These are phyloP conservation scores for Keithomyces neogunnii DNA, from an alignment of 2,329 filamentous ascomycete species.

Conservation along the genomic window DNA sequence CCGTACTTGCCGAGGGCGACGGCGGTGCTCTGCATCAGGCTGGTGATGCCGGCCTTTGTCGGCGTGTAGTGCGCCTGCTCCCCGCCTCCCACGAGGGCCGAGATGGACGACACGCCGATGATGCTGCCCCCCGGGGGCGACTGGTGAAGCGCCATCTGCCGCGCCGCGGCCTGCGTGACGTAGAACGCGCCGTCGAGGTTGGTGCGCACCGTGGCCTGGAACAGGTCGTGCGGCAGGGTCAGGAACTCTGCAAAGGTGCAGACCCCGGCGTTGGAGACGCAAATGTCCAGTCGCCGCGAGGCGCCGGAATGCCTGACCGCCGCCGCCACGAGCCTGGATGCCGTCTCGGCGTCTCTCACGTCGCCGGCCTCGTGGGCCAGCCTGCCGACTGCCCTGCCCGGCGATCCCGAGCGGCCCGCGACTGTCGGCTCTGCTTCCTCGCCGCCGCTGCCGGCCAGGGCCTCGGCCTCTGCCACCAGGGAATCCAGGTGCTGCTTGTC, in stretches of 20 bases:
- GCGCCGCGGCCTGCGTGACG: conserved; percentile 73
- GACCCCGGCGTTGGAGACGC: conserved; percentile 82
- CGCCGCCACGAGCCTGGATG: conserved; percentile 54
- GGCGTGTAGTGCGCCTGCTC: conserved; percentile 80
- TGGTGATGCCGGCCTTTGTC: conserved; percentile 75
- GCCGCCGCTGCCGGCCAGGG: conserved; percentile 33
- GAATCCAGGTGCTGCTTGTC: conserved; percentile 45
- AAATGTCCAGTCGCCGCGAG: conserved; percentile 56
- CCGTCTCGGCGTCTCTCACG: conserved; percentile 66
- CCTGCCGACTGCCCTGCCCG: conserved; percentile 23
- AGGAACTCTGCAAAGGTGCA: conserved; percentile 86
- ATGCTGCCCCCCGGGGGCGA: conserved; percentile 66
- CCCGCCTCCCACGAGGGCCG: conserved; percentile 68
- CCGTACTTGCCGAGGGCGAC: conserved; percentile 67
- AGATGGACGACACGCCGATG: conserved; percentile 67
- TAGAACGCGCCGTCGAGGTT: conserved; percentile 89
- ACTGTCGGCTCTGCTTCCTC: conserved; percentile 14
- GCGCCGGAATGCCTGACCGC: conserved; percentile 53
- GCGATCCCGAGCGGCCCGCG: neutral
- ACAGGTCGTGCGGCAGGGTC: conserved; percentile 61
- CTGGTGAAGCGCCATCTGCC: conserved; percentile 63
- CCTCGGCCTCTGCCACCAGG: conserved; percentile 41
- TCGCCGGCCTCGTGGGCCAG: conserved; percentile 69
- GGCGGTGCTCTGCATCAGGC: conserved; percentile 75
- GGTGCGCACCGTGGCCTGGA: conserved; percentile 62